Evolutionary conservation across 495 filamentous ascomycete species (phyloP), one percentile per base, ranked within the genome.

Genomic region (Annulohypoxylon stygium): DNA sequence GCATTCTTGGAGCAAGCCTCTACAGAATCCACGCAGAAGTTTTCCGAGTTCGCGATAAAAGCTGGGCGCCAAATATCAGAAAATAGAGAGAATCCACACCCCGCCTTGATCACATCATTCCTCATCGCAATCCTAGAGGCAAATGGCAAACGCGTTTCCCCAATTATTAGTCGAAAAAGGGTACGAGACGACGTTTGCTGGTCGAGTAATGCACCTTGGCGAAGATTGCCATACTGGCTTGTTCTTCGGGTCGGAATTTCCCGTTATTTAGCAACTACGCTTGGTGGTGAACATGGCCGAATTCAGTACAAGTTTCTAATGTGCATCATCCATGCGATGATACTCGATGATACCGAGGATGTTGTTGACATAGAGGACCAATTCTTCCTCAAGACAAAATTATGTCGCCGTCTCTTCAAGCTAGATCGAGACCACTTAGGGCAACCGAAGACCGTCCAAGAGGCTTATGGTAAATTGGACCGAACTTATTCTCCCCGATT

Each of bases 371-470:
- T 67, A 3, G 71, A 74, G 9, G 65, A 73, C 18, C 57, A 75
- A 9, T 71, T 74, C 18, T 83, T 84, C 36, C 78, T 89, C 8
- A 85, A 78, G 51, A 66, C 79, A 9, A 91, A 91, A 61, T 78
- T 92, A n/a, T 87, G 87, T 58, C 85, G 88, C 20, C 88, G 89
- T n/a, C 75, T 91, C 12, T 85, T 82, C 8, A 91, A 92, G 76
- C 67, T 91, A 1, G 86, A 90, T 43, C 41, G 70, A 11, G 83
- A 87, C 53, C 65, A 53, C 18, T 8, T 63, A 16, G 58, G 55
- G 14, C 67, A 67, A 39, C 33, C 62, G 4, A 36, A 59, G 33
- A 16, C 8, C 3, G 36, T 67, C 11, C 62, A 74, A 34, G 47
- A 63, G 1, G 62, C 66, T 18, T 74, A 66, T 12, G n/a, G 14